Base-by-base conservation (phyloP, 208 protist genomes). In the Trypanosoma boissoni region DNA sequence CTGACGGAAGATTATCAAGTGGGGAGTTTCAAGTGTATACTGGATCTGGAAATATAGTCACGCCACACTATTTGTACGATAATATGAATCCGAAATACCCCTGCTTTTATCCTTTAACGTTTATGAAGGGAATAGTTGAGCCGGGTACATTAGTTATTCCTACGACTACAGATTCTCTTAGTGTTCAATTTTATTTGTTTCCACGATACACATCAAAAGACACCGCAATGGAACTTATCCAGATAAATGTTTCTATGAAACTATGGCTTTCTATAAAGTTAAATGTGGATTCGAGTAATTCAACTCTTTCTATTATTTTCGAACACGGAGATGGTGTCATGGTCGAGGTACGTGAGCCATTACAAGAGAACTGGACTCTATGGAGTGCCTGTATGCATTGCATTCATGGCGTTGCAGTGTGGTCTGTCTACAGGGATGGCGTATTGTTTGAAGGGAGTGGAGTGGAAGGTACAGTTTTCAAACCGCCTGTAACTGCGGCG, bases 341-440 rank as follows among this genome's bases (percentile, higher is more conserved):
- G 0, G 80, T 74, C 5, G 80, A 91, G 58, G 67, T 92, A 23
- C 74, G 75, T 34, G 82, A 94, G 62, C 36, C 78, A 1, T 73
- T 91, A 36, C 58, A 61, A 32, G 34, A 50, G 6, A 14, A 31
- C 0, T 95, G 88, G 86, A 54, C 68, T 14, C 67, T 87, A 6
- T 95, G 88, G 86, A 88, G 78, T 42, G 88, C 88, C 10, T 78
- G 78, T 10, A 37, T 95, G 36, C 63, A 53, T 53, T 76, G 70
- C 5, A 26, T 70, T 18, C 83, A 81, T 55, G 74, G 88, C 51
- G 73, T 78, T 1, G 83, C 83, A 2, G 66, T 58, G 18, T 95
- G 88, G 88, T 78, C 48, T 2, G 73, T 95, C 0, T 91, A 84
- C 63, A 75, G 77, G 12, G 81, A 95, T 50, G 88, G 78, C 1